Percentiles rank a stretch among this genome's conserved stretches.
phyloP scores from a whole-genome alignment of 176 grass and related monocot genomes.

The Puccinellia tenuiflora region DNA sequence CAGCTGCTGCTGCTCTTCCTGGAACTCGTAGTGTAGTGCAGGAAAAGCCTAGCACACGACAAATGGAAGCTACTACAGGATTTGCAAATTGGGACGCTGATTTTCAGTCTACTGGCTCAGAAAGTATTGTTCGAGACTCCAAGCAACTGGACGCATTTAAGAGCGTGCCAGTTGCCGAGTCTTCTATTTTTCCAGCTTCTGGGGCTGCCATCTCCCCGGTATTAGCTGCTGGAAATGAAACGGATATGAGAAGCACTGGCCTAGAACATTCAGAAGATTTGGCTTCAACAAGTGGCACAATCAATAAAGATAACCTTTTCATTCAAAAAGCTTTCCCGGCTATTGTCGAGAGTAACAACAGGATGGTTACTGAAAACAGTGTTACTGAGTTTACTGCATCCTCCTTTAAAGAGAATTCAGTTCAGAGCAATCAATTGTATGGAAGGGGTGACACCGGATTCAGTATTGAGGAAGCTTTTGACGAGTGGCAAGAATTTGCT shows the following conservation, averaged over 20 bases:
- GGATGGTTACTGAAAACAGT: slow-evolving; percentile 22
- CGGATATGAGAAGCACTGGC: not conserved
- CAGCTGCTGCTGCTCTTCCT: slow-evolving; percentile 17
- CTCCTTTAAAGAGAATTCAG: slow-evolving; percentile 19
- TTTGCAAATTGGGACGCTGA: slow-evolving; percentile 81
- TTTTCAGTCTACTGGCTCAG: slow-evolving; percentile 48
- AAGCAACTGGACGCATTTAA: slow-evolving; percentile 57
- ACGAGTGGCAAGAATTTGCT: slow-evolving; percentile 54
- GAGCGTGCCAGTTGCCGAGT: slow-evolving; percentile 4
- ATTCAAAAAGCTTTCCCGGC: slow-evolving; percentile 23
- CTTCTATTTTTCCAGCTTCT: slow-evolving; percentile 26
- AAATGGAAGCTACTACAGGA: slow-evolving; percentile 36
- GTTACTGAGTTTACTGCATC: slow-evolving; percentile 23
- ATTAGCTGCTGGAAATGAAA: slow-evolving; percentile 41
- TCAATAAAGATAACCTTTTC: slow-evolving; percentile 32
- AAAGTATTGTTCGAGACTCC: slow-evolving; percentile 10
- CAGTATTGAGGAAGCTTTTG: slow-evolving; percentile 41
- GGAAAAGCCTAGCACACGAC: slow-evolving; percentile 30
- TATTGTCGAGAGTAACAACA: not conserved
- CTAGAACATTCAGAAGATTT: slow-evolving; percentile 32
- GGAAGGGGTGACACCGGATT: slow-evolving; percentile 21
- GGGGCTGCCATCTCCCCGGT: slow-evolving; percentile 3
- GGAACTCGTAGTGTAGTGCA: slow-evolving; percentile 16
- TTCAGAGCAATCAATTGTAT: slow-evolving; percentile 5
- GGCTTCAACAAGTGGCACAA: slow-evolving; percentile 24